A percentile compares a stretch with the other conserved stretches of the same genome.
Conservation (phyloP, 441 rosid species). For the Omphalea diandra region DNA sequence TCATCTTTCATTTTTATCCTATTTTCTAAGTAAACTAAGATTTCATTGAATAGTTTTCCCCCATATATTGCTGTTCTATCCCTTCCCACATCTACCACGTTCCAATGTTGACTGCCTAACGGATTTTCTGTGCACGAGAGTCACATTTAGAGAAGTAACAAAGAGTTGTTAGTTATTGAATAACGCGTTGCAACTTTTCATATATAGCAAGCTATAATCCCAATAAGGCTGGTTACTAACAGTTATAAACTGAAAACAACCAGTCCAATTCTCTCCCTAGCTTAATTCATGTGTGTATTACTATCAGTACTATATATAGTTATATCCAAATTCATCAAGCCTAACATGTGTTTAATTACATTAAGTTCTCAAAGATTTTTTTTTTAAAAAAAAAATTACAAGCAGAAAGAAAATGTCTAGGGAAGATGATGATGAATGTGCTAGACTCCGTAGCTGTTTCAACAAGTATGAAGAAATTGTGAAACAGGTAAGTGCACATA, state of each 20-base stretch:
- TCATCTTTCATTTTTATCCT: too few relatives aligned
- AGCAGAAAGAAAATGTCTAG: constrained; percentile 8
- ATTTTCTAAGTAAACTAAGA: too few relatives aligned
- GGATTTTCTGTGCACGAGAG: background rate
- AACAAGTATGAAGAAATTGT: constrained; percentile 21
- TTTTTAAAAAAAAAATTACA: too few relatives aligned
- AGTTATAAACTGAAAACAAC: constrained; percentile 13
- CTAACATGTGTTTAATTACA: background rate
- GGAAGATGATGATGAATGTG: constrained; percentile 10
- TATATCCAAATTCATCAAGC: background rate
- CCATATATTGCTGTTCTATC: too few relatives aligned
- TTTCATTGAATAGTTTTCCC: too few relatives aligned
- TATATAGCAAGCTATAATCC: background rate
- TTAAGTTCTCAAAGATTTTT: too few relatives aligned
- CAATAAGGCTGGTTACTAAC: constrained; percentile 7
- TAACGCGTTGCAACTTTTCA: background rate
- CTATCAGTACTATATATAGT: background rate
- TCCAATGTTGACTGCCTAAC: background rate
- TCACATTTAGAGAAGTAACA: background rate
- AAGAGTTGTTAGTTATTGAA: background rate
- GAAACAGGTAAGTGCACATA: background rate
- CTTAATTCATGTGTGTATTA: background rate
- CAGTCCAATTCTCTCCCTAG: background rate
- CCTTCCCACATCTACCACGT: too few relatives aligned
- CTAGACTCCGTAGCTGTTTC: constrained; percentile 4